Evolutionary conservation across 257 asterid genomes (phyloP).

Genomic region (Capsicum rhomboideum): DNA sequence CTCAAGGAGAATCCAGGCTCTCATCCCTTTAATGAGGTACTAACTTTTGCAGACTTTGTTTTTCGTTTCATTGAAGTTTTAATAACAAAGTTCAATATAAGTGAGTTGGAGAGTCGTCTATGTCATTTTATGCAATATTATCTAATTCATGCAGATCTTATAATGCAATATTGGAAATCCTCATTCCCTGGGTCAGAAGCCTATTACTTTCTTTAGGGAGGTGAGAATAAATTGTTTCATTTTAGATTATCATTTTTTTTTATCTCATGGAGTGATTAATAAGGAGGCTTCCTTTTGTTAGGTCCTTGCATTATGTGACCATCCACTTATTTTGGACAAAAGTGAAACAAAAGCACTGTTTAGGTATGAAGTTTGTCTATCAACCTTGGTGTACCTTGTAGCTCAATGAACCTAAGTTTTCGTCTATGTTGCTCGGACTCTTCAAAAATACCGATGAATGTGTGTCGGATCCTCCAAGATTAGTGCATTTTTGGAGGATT

Average conservation of each 20-base stretch:
- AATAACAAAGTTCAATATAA: too few species aligned
- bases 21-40: conserved; percentile 56
- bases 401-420: neutral
- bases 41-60: neutral
- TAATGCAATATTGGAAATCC: conserved; percentile 95
- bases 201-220: conserved; percentile 93
- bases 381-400: neutral
- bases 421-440: too few species aligned
- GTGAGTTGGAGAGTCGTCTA: neutral
- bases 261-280: neutral
- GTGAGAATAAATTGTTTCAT: conserved; percentile 22
- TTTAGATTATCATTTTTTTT: neutral
- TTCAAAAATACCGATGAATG: too few species aligned
- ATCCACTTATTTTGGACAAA: conserved; percentile 81
- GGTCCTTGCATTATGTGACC: conserved; percentile 95
- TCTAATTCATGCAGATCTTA: conserved; percentile 44
- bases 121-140: neutral
- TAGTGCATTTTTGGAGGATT: too few species aligned
- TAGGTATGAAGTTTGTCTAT: conserved; percentile 42
- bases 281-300: conserved; percentile 14
- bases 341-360: conserved; percentile 78
- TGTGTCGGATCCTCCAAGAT: too few species aligned
- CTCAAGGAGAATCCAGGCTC: conserved; percentile 32
- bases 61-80: neutral
- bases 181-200: conserved; percentile 87